Conservation (phyloP, 352 stramenopile genomes). For the Globisporangium lucens region DNA sequence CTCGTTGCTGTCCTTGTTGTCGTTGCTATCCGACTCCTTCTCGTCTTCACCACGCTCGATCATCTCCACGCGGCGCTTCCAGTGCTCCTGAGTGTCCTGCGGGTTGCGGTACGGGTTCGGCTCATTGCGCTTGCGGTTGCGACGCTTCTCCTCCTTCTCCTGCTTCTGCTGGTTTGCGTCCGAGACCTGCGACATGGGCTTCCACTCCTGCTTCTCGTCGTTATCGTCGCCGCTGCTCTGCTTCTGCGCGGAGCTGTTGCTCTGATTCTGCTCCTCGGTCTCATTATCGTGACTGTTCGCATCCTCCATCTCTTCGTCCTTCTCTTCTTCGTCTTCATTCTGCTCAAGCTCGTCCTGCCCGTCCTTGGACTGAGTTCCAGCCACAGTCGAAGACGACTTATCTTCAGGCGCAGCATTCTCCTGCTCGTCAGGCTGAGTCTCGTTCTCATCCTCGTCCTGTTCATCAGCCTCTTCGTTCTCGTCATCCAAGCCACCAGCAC, state of each 20-base stretch:
- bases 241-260: constrained; percentile 47
- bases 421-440: constrained; percentile 48
- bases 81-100: constrained; percentile 96
- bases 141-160: constrained; percentile 66
- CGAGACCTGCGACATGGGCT: constrained; percentile 44
- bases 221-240: constrained; percentile 49
- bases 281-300: constrained; percentile 25
- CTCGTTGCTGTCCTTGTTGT: constrained; percentile 42
- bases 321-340: constrained; percentile 40
- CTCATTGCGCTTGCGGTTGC: constrained; percentile 66
- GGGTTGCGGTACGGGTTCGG: constrained; percentile 96
- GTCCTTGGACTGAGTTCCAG: constrained; percentile 81
- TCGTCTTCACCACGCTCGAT: constrained; percentile 47
- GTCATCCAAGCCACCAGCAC: constrained; percentile 69
- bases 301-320: constrained; percentile 41
- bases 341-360: constrained; percentile 72
- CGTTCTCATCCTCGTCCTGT: constrained; percentile 60
- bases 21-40: constrained; percentile 16
- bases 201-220: constrained; percentile 59
- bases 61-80: constrained; percentile 95
- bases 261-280: constrained; percentile 52
- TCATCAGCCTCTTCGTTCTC: constrained; percentile 66
- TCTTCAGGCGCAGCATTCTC: constrained; percentile 32
- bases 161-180: constrained; percentile 36
- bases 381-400: constrained; percentile 57